These are phyloP conservation scores for Sphagnum fallax DNA, from an alignment of 228 moss, liverwort and hornwort genomes.

Conservation along the genomic window DNA sequence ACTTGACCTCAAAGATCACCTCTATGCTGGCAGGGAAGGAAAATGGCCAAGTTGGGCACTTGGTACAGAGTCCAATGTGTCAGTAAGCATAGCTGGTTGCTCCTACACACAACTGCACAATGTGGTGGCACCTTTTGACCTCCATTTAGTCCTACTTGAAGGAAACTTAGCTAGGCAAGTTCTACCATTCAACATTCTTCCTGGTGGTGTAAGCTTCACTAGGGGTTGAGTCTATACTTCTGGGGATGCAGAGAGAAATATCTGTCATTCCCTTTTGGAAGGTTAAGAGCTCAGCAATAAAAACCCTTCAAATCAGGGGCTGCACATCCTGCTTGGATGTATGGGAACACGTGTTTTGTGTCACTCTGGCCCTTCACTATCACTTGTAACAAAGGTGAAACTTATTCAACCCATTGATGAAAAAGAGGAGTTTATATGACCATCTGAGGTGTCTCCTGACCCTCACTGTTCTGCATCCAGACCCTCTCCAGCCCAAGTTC, in stretches of 20 bases:
- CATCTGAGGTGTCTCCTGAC: no score
- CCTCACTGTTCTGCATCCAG: no score
- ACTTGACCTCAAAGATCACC: no score
- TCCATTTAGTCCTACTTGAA: neutral
- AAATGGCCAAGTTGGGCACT: neutral
- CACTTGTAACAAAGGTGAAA: no score
- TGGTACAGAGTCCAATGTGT: neutral
- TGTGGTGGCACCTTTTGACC: neutral
- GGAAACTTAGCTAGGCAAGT: slow-evolving; percentile 1
- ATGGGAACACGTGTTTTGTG: no score
- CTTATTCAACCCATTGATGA: no score
- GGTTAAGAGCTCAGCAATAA: neutral
- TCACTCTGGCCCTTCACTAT: no score
- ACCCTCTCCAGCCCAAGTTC: no score
- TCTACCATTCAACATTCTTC: slow-evolving; percentile 5
- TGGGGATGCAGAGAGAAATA: neutral
- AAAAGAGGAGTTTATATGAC: no score
- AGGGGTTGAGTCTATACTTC: neutral
- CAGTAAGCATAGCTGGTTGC: neutral
- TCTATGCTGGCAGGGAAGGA: no score
- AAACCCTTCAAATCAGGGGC: neutral
- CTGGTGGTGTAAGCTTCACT: neutral
- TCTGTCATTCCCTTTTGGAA: neutral
- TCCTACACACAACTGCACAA: neutral
- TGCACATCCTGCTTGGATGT: neutral